Percentiles rank a stretch among this genome's conserved stretches.
Evolutionary conservation across 2,329 filamentous ascomycete genomes (phyloP).

Genomic region (Hortaea werneckii): DNA sequence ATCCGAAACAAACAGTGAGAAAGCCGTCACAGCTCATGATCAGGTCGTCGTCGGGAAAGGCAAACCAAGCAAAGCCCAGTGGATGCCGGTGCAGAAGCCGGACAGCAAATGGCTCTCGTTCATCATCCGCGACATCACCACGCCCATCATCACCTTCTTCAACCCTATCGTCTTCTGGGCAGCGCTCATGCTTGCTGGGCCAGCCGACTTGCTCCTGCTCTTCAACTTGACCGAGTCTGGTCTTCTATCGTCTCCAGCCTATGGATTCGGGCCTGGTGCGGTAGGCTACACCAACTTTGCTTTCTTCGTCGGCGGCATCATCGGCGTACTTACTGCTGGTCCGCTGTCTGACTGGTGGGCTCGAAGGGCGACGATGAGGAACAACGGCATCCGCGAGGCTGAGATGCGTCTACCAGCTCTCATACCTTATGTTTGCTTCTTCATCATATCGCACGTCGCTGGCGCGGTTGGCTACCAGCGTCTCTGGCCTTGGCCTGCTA

Average conservation of each 20-base stretch:
- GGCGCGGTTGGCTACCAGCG: constrained; percentile 40
- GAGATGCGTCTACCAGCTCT: constrained; percentile 52
- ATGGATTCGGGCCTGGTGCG: constrained; percentile 33
- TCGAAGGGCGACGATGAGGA: constrained; percentile 41
- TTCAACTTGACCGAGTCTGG: constrained; percentile 44
- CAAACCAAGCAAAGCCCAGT: constrained; percentile 30
- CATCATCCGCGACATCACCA: constrained; percentile 31
- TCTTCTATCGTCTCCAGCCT: constrained; percentile 32
- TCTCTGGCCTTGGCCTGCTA: constrained; percentile 40
- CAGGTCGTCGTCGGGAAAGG: constrained; percentile 22
- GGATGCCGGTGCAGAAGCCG: constrained; percentile 26
- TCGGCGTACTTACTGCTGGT: constrained; percentile 41
- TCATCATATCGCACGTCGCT: constrained; percentile 38
- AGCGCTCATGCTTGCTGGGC: constrained; percentile 24
- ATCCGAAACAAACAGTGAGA: constrained; percentile 17
- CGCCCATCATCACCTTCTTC: constrained; percentile 34
- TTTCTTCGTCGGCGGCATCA: constrained; percentile 31
- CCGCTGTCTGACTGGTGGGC: constrained; percentile 45
- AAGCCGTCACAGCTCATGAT: constrained; percentile 6
- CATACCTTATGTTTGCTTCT: constrained; percentile 40
- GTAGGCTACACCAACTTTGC: constrained; percentile 44
- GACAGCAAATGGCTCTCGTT: constrained; percentile 32
- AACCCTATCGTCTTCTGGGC: constrained; percentile 36
- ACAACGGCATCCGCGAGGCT: constrained; percentile 47
- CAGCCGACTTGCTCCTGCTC: constrained; percentile 34